Percentiles rank a stretch among this genome's conserved stretches.
Conservation (phyloP, 2,329 filamentous ascomycete species). For the Emergomyces orientalis region DNA sequence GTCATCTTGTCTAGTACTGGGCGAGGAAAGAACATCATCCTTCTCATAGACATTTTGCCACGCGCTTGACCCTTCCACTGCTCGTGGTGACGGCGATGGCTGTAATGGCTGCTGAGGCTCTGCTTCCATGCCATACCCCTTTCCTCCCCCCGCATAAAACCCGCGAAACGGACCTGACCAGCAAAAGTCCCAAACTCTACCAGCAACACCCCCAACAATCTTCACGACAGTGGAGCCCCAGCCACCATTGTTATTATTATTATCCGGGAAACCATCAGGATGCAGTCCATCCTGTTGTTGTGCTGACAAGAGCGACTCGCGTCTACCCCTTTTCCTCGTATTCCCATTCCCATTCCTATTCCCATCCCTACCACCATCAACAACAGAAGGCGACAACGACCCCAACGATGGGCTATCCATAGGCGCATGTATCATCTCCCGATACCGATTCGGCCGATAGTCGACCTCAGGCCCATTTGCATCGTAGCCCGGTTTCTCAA, state of each 20-base stretch:
- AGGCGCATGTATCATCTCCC: slow-evolving; percentile 19
- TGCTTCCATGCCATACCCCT: slow-evolving; percentile 51
- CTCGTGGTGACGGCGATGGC: slow-evolving; percentile 5
- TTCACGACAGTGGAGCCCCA: slow-evolving; percentile 32
- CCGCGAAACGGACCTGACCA: slow-evolving; percentile 61
- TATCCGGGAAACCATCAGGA: not conserved
- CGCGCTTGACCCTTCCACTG: slow-evolving; percentile 17
- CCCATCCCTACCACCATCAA: not conserved
- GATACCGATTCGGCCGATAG: slow-evolving; percentile 37
- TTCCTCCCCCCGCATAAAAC: slow-evolving; percentile 77
- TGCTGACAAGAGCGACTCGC: slow-evolving; percentile 7
- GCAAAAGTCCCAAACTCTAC: slow-evolving; percentile 81
- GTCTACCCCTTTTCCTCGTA: slow-evolving; percentile 11
- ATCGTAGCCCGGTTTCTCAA: slow-evolving; percentile 17
- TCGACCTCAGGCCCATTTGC: slow-evolving; percentile 27
- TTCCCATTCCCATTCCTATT: slow-evolving; percentile 2
- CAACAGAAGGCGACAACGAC: not conserved
- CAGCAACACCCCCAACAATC: slow-evolving; percentile 37
- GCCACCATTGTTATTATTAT: not conserved
- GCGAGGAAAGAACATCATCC: slow-evolving; percentile 20
- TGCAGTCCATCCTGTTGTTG: not conserved
- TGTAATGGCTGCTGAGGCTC: slow-evolving; percentile 21
- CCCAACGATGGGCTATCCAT: slow-evolving; percentile 1
- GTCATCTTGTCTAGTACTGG: slow-evolving; percentile 13
- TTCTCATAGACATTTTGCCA: slow-evolving; percentile 25